These are phyloP conservation scores for Panellus pusillus DNA, from an alignment of 768 basidiomycete genomes.

Conservation along the genomic window DNA sequence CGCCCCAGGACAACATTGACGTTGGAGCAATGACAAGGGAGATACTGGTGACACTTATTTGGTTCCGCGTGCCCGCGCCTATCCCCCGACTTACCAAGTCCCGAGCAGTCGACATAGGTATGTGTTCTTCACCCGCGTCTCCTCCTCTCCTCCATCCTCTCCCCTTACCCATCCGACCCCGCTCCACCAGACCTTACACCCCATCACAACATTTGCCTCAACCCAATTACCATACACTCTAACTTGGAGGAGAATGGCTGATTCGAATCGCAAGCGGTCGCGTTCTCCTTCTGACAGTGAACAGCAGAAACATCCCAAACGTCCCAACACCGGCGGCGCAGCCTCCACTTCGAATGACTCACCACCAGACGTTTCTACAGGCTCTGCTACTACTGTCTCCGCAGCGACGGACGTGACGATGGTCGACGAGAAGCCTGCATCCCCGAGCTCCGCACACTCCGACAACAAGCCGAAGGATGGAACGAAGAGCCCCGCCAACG, in stretches of 20 bases:
- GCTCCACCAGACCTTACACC: slow-evolving; percentile 50
- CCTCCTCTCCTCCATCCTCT: slow-evolving; percentile 46
- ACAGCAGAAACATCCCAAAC: slow-evolving; percentile 77
- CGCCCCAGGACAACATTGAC: no score
- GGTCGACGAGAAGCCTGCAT: slow-evolving; percentile 63
- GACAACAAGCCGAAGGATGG: slow-evolving; percentile 44
- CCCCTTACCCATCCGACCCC: slow-evolving; percentile 58
- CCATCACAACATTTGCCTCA: slow-evolving; percentile 40
- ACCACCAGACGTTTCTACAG: slow-evolving; percentile 45
- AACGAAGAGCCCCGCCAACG: slow-evolving; percentile 34
- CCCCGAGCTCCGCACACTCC: slow-evolving; percentile 43
- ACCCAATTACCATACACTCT: slow-evolving; percentile 51
- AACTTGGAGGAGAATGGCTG: slow-evolving; percentile 75
- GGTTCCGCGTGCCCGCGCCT: neutral
- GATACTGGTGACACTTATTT: neutral
- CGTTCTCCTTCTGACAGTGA: slow-evolving; percentile 84
- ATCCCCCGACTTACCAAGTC: neutral
- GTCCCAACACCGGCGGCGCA: slow-evolving; percentile 80
- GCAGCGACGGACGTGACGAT: slow-evolving; percentile 61
- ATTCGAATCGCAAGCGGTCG: slow-evolving; percentile 82
- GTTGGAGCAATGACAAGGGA: no score
- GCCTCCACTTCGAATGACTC: slow-evolving; percentile 63
- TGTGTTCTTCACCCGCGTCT: slow-evolving; percentile 30
- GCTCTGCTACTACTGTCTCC: slow-evolving; percentile 38
- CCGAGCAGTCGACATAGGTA: slow-evolving; percentile 23